phyloP scores from a whole-genome alignment of 495 filamentous ascomycete species.

The Neurospora sp. region DNA sequence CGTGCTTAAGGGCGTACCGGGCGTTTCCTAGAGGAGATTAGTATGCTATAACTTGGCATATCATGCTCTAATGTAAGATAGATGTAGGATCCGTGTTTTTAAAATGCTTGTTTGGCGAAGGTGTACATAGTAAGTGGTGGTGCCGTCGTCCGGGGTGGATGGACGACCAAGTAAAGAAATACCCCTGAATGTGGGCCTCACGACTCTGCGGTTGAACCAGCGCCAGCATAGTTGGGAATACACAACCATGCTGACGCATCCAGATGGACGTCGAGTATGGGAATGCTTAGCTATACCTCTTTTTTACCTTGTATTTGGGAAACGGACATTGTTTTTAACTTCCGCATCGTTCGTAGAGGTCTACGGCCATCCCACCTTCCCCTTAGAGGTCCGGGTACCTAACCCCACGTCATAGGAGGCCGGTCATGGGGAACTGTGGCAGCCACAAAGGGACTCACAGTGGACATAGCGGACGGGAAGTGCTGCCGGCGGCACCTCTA shows the following conservation, averaged over 20 bases:
- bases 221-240: not conserved
- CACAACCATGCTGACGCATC: not conserved
- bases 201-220: not conserved
- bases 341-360: no score
- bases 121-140: not conserved
- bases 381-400: not conserved
- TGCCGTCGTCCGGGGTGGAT: not conserved
- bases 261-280: not conserved
- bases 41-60: not conserved
- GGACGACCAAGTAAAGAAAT: not conserved
- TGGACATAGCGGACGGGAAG: not conserved
- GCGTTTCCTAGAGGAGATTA: not conserved
- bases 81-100: not conserved
- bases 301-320: no score
- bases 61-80: not conserved
- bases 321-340: no score
- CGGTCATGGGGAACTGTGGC: no score
- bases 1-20: constrained; percentile 19
- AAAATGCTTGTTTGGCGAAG: not conserved
- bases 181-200: not conserved
- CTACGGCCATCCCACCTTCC: not conserved
- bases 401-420: not conserved
- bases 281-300: no score
- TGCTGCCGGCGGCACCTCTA: not conserved
- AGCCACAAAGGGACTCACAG: not conserved